phyloP scores from a whole-genome alignment of 2,329 filamentous ascomycete species.

The Ceratocystis huliohia region DNA sequence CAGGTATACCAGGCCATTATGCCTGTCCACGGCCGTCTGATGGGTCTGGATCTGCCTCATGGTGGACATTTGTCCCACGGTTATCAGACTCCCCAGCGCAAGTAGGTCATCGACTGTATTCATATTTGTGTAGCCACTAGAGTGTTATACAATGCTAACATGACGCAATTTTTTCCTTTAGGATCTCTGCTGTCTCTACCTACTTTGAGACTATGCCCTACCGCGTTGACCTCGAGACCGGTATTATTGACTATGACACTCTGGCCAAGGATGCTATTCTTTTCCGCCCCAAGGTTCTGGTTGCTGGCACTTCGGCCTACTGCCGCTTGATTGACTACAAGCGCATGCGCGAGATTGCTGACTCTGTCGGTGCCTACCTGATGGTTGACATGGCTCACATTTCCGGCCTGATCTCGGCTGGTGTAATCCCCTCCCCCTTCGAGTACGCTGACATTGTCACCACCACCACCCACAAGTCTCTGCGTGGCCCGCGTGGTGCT shows the following conservation, averaged over 20 bases:
- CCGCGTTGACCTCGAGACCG: slow-evolving; percentile 75
- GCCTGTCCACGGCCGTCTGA: slow-evolving; percentile 86
- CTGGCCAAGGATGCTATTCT: slow-evolving; percentile 81
- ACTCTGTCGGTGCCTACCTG: slow-evolving; percentile 86
- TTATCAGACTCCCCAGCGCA: slow-evolving; percentile 90
- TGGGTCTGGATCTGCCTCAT: slow-evolving; percentile 91
- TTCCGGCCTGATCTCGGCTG: slow-evolving; percentile 84
- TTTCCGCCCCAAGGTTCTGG: slow-evolving; percentile 90
- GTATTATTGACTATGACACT: slow-evolving; percentile 92
- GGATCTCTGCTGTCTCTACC: slow-evolving; percentile 91
- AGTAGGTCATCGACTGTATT: slow-evolving; percentile 39
- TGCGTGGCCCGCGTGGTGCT: slow-evolving; percentile 89
- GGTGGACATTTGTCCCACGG: slow-evolving; percentile 93
- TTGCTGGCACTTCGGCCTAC: slow-evolving; percentile 95
- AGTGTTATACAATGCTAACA: neutral
- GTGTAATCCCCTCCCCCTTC: slow-evolving; percentile 89
- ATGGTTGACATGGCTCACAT: slow-evolving; percentile 98
- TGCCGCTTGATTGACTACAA: slow-evolving; percentile 94
- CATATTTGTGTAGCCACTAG: too few species aligned
- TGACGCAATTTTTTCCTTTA: slow-evolving; percentile 25
- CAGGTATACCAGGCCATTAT: slow-evolving; percentile 98
- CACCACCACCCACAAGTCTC: slow-evolving; percentile 97
- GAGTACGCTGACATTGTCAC: slow-evolving; percentile 89
- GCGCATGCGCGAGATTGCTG: slow-evolving; percentile 90
- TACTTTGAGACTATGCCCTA: slow-evolving; percentile 99